Evolutionary conservation across 106 monocot genomes (phyloP), one percentile per base, ranked within the genome.

Genomic region (Acanthochlamys bracteata): DNA sequence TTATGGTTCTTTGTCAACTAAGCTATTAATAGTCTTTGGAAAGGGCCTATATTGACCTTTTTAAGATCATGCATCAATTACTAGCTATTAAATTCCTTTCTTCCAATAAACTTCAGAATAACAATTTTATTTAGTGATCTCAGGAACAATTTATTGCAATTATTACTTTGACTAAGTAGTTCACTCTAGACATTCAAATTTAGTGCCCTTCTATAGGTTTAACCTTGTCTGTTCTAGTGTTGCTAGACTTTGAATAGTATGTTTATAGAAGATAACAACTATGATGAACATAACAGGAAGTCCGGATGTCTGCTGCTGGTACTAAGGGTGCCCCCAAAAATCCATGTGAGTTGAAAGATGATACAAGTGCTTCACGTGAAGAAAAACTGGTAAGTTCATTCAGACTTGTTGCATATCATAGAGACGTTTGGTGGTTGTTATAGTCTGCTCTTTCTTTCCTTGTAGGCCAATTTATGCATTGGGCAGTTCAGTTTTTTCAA

Each of bases 251-350:
- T n/a, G n/a, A n/a, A n/a, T n/a, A n/a, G n/a, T n/a, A n/a, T n/a
- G n/a, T n/a, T n/a, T n/a, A n/a, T n/a, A n/a, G n/a, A n/a, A n/a
- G n/a, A n/a, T n/a, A n/a, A n/a, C n/a, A 13, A 7, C 7, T 43
- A 7, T 43, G 10, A 43, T 43, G 43, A 13, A 43, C 13, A 43
- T 43, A 43, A n/a, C 13, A 96, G 96, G 96, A 96, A 75, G 96
- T 96, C 55, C 79, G 96, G 59, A 88, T 96, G 77, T 90, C 96
- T 51, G 91, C 96, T 41, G 84, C 90, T 72, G 90, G 96, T 25
- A 61, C 84, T 10, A 96, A 96, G 74, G 82, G 84, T 26, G 80
- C 66, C 20, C 74, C 82, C 14, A 96, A 81, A 83, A 90, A 83
- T 63, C 85, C 79, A 65, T 64, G 78, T 45, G 74, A 91, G 72